Evolutionary conservation across 2,329 filamentous ascomycete species (phyloP).

Genomic region (Zelopaecilomyces penicillatus): DNA sequence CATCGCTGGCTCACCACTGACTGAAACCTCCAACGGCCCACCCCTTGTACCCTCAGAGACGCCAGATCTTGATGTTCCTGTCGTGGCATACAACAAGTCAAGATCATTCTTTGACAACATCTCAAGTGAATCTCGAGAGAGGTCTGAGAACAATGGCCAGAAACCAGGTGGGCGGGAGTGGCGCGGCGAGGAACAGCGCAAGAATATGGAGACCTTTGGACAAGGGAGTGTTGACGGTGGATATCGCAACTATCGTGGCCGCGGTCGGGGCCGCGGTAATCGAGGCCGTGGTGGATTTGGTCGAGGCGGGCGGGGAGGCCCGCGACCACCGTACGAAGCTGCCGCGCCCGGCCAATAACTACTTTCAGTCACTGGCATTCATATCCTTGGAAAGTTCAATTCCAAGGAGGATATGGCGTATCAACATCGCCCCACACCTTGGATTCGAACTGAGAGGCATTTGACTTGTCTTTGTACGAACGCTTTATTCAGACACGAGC

Average conservation of each 20-base stretch:
- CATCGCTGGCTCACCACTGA: slow-evolving; percentile 64
- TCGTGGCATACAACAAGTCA: slow-evolving; percentile 65
- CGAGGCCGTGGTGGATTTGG: slow-evolving; percentile 31
- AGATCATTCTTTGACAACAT: slow-evolving; percentile 98
- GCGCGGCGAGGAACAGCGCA: slow-evolving; percentile 85
- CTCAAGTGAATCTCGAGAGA: slow-evolving; percentile 84
- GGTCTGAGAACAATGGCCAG: slow-evolving; percentile 61
- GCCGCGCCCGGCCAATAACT: slow-evolving; percentile 19
- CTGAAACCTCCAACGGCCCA: slow-evolving; percentile 39
- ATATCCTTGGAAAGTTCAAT: no score
- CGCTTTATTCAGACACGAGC: background rate
- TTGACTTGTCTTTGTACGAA: no score
- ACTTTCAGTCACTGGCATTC: no score
- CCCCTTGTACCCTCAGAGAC: slow-evolving; percentile 31
- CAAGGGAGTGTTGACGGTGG: slow-evolving; percentile 87
- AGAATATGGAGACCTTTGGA: slow-evolving; percentile 96
- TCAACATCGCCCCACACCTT: no score
- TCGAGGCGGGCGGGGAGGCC: slow-evolving; percentile 34
- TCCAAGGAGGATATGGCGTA: no score
- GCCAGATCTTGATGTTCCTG: slow-evolving; percentile 33
- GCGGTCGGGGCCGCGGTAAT: slow-evolving; percentile 63
- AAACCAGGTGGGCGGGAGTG: slow-evolving; percentile 77
- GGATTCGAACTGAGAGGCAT: no score
- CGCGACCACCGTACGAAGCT: slow-evolving; percentile 23
- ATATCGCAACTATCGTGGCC: slow-evolving; percentile 69